Evolutionary conservation across 2,329 filamentous ascomycete species (phyloP), one percentile per base, ranked within the genome.

Genomic region (Botryotinia calthae): DNA sequence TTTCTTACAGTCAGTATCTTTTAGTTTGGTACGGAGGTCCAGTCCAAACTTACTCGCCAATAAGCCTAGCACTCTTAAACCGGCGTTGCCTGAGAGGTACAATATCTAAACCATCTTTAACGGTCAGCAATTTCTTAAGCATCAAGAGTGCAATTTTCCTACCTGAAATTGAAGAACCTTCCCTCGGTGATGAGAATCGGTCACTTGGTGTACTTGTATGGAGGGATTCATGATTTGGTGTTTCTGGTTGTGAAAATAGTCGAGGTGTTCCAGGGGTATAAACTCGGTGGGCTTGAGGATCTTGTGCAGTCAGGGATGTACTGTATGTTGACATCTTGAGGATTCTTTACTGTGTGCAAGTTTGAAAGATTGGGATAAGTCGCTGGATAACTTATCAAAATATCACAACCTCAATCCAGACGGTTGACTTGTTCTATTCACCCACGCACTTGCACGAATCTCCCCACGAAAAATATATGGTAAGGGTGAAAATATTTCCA

Each of bases 21-120:
- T 48, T 42, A 14, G 37, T 16, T 16, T 16, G 34, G 42, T 14
- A 28, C n/a, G 54, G 4, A 58, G 14, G n/a, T 58, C 8, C 20
- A 4, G n/a, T 51, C 8, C 16, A 4, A 37, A 72, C 72, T 70
- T 72, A 74, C 63, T 73, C 73, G 58, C 73, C 74, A 63, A 68
- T 70, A 9, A 76, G 51, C 20, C 74, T 63, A n/a, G 74, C 72
- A 68, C 74, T 76, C 34, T 74, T 76, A 25, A 76, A 76, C 18
- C 69, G 69, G 25, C 74, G 59, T 66, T 71, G 67, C 34, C 58
- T 67, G 67, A 16, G 42, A 59, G 72, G 48, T 16, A 58, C 64
- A n/a, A 51, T 46, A 58, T 71, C 54, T 25, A 56, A 59, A 25
- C 31, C 44, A 51, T 67, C 67, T 71, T 48, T 2, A 58, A 22